These are phyloP conservation scores for Vickermania ingenoplastis DNA, from an alignment of 208 protist species.

Conservation along the genomic window DNA sequence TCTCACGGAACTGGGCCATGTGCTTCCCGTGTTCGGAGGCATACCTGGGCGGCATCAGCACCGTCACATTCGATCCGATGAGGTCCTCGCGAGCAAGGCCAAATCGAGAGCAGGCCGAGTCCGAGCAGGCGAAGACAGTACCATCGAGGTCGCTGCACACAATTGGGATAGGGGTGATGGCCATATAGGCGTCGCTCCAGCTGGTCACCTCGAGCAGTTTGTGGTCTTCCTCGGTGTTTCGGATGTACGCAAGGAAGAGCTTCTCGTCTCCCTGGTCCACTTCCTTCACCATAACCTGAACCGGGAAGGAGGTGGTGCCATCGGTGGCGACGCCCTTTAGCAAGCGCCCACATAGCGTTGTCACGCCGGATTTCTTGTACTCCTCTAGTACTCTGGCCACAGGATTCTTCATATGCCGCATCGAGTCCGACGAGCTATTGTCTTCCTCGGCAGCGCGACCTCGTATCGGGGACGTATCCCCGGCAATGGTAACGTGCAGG, in stretches of 20 bases:
- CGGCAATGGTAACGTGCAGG: no score
- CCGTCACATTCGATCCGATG: slow-evolving; percentile 15
- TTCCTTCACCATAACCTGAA: slow-evolving; percentile 9
- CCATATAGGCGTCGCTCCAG: slow-evolving; percentile 15
- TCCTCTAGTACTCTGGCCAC: slow-evolving; percentile 3
- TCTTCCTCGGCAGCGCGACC: not conserved
- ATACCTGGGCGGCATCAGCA: slow-evolving; percentile 16
- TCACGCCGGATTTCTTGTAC: slow-evolving; percentile 1
- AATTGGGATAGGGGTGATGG: slow-evolving; percentile 15
- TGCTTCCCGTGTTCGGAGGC: slow-evolving; percentile 12
- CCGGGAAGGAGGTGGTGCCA: not conserved
- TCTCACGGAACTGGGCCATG: slow-evolving; percentile 8
- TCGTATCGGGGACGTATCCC: no score
- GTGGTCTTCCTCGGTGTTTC: slow-evolving; percentile 4
- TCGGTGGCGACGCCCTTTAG: slow-evolving; percentile 5
- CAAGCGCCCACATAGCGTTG: not conserved
- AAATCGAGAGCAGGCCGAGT: slow-evolving; percentile 10
- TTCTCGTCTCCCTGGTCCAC: not conserved
- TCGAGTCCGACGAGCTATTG: not conserved
- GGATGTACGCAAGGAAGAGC: slow-evolving; percentile 10
- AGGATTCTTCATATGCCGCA: slow-evolving; percentile 2
- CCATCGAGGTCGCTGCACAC: slow-evolving; percentile 10
- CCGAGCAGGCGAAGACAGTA: slow-evolving; percentile 11
- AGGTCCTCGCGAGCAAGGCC: slow-evolving; percentile 9
- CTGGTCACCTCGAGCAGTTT: slow-evolving; percentile 5